phyloP scores from a whole-genome alignment of 2,329 filamentous ascomycete species.

The Paraconiothyrium brasiliense region DNA sequence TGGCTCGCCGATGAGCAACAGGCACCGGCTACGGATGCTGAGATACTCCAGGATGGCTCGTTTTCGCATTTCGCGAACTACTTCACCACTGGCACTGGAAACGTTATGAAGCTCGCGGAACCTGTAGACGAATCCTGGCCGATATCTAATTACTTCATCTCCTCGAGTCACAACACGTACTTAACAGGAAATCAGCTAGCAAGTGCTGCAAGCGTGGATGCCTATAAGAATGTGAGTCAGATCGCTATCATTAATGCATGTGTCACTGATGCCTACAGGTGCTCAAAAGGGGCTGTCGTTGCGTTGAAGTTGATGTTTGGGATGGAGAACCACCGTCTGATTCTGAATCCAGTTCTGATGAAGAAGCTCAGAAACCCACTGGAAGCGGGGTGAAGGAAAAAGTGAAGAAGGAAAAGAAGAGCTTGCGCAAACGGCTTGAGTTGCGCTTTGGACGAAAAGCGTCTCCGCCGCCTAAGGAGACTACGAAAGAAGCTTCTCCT shows the following conservation, averaged over 20 bases:
- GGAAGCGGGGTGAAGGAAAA: conserved; percentile 20
- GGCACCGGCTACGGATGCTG: conserved; percentile 30
- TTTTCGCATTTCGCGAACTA: conserved; percentile 51
- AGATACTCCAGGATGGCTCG: conserved; percentile 41
- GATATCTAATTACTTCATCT: conserved; percentile 91
- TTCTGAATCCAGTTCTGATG: conserved; percentile 52
- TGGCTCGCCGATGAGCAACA: conserved; percentile 48
- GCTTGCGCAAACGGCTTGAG: conserved; percentile 48
- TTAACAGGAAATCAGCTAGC: conserved; percentile 85
- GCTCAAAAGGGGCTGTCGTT: conserved; percentile 80
- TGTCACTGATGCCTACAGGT: conserved; percentile 58
- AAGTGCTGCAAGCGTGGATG: conserved; percentile 78
- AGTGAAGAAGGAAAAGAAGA: conserved; percentile 38
- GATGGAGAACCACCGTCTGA: conserved; percentile 68
- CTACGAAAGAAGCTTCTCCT: conserved; percentile 24
- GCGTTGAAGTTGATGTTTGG: conserved; percentile 96
- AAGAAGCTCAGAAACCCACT: conserved; percentile 36
- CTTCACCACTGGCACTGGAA: conserved; percentile 57
- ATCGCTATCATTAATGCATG: conserved; percentile 20
- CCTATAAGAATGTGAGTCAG: conserved; percentile 74
- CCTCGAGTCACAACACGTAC: conserved; percentile 95
- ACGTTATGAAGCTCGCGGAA: conserved; percentile 55
- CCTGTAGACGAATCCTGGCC: conserved; percentile 70
- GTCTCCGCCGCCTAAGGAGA: conserved; percentile 31
- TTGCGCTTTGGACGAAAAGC: conserved; percentile 43